Conservation (phyloP, 2,329 filamentous ascomycete species). For the Tolypocladium album region DNA sequence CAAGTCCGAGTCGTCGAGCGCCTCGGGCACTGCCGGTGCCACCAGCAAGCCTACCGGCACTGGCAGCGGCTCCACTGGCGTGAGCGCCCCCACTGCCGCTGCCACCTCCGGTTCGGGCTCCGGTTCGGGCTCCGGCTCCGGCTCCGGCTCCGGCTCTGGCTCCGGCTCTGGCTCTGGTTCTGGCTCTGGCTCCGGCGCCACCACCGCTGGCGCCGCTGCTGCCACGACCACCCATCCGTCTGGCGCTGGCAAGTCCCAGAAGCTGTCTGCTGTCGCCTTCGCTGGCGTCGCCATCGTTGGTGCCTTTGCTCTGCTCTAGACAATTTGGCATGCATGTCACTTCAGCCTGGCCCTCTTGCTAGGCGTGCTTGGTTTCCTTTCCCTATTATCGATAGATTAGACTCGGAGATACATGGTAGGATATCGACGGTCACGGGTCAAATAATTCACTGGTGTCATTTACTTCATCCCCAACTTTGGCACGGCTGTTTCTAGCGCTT, state of each 20-base stretch:
- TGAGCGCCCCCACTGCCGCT: constrained; percentile 2
- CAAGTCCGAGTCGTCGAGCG: constrained; percentile 5
- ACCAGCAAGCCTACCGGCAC: constrained; percentile 1
- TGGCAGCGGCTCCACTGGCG: constrained; percentile 1
- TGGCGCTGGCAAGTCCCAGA: neutral
- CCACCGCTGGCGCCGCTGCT: neutral
- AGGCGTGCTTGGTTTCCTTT: neutral
- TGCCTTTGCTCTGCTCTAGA: neutral
- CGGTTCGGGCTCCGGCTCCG: neutral
- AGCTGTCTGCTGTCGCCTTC: neutral
- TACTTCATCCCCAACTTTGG: neutral
- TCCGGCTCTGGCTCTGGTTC: constrained; percentile 1
- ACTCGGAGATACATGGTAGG: neutral
- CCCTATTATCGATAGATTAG: neutral
- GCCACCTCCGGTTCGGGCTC: constrained; percentile 1
- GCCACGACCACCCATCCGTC: neutral
- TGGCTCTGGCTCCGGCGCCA: neutral
- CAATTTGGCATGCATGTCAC: neutral
- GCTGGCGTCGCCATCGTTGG: neutral
- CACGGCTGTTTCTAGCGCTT: neutral
- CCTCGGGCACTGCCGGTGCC: neutral
- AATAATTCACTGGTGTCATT: neutral
- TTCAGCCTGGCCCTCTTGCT: neutral
- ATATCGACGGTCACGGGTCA: neutral
- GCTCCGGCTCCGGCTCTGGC: constrained; percentile 2